A percentile compares a stretch with the other conserved stretches of the same genome.
Conservation (phyloP, 345 rosid species). For the Populus pruinosa region DNA sequence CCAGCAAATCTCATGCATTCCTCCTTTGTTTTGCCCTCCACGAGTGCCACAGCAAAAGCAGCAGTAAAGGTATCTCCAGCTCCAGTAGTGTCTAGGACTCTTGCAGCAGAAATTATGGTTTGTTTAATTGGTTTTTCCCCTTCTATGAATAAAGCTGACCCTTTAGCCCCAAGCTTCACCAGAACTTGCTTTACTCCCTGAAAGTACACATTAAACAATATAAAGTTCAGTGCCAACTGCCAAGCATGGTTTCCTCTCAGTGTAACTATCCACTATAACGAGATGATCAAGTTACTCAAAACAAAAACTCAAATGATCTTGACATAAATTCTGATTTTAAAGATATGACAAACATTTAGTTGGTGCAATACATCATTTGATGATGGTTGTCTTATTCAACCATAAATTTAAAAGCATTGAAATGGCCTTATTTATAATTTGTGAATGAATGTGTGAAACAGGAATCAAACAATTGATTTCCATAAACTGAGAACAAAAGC, state of each 20-base stretch:
- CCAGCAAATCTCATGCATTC: slow-evolving; percentile 91
- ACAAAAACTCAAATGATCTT: no score
- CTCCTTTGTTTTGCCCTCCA: slow-evolving; percentile 71
- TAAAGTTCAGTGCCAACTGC: no score
- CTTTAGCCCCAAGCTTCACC: slow-evolving; percentile 86
- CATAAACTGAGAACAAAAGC: neutral
- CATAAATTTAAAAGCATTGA: neutral
- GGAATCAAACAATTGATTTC: neutral
- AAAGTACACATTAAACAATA: slow-evolving; percentile 6
- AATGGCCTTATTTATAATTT: neutral
- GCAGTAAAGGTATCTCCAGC: slow-evolving; percentile 99
- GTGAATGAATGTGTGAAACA: neutral
- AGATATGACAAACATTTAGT: no score
- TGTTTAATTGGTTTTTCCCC: slow-evolving; percentile 71
- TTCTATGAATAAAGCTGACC: slow-evolving; percentile 74
- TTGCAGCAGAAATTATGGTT: slow-evolving; percentile 61
- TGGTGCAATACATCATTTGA: no score
- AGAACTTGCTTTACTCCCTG: slow-evolving; percentile 89
- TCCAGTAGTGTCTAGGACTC: slow-evolving; percentile 88
- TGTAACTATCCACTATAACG: no score
- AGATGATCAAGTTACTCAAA: no score
- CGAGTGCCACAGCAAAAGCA: slow-evolving; percentile 87
- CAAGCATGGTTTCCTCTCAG: no score
- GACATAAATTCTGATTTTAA: no score
- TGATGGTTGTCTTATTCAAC: neutral